phyloP scores from a whole-genome alignment of 140 eudicot genomes.

The Oenanthe javanica region DNA sequence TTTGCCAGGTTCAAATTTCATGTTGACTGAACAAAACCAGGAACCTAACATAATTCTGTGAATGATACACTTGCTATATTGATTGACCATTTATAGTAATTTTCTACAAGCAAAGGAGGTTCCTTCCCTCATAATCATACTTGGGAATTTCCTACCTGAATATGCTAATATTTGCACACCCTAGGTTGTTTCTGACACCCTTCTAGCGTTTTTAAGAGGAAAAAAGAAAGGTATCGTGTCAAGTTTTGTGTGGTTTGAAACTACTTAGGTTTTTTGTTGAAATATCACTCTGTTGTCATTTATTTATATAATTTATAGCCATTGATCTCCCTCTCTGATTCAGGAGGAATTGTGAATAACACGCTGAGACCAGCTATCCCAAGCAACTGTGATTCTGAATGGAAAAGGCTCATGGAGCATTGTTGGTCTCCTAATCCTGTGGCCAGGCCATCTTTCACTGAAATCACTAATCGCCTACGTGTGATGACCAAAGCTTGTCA shows the following conservation, averaged over 20 bases:
- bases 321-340: constrained; percentile 3
- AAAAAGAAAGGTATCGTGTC: not conserved
- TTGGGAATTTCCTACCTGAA: not conserved
- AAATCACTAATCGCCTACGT: constrained; percentile 70
- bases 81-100: no score
- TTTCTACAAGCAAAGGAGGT: not conserved
- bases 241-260: not conserved
- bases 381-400: constrained; percentile 61
- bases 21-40: not conserved
- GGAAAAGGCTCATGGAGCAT: constrained; percentile 90
- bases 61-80: no score
- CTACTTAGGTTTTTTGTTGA: not conserved
- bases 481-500: constrained; percentile 72
- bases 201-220: not conserved
- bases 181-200: not conserved
- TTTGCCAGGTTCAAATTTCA: not conserved
- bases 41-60: not conserved
- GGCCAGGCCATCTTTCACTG: constrained; percentile 78
- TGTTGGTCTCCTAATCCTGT: constrained; percentile 97
- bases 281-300: not conserved
- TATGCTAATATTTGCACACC: not conserved
- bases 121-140: not conserved
- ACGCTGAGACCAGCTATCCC: constrained; percentile 83
- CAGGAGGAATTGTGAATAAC: constrained; percentile 96
- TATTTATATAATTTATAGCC: not conserved